A percentile compares a stretch with the other conserved stretches of the same genome.
These are phyloP conservation scores for Ustilago bromivora DNA, from an alignment of 1,284 basidiomycete genomes.

Conservation along the genomic window DNA sequence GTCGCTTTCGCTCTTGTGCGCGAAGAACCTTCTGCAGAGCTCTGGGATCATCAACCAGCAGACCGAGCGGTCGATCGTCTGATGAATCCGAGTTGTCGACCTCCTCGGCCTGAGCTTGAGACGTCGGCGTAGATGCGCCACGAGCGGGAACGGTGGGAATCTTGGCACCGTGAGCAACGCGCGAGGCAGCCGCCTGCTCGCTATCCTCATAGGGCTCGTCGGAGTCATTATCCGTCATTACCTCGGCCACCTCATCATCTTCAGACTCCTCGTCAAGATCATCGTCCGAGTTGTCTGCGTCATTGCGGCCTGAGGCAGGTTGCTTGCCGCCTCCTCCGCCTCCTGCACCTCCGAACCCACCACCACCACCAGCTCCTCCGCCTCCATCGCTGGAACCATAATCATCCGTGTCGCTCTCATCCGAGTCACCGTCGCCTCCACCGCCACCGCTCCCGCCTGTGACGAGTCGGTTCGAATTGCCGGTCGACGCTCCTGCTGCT, in stretches of 20 bases:
- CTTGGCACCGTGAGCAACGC: slow-evolving; percentile 5
- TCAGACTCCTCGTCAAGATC: slow-evolving; percentile 23
- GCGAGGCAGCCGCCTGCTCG: slow-evolving; percentile 11
- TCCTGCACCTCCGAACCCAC: slow-evolving; percentile 35
- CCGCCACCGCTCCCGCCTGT: slow-evolving; percentile 19
- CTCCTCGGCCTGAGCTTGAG: slow-evolving; percentile 6
- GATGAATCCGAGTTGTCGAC: slow-evolving; percentile 49
- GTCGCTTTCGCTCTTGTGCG: slow-evolving; percentile 45
- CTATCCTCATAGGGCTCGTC: slow-evolving; percentile 51
- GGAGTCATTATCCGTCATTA: slow-evolving; percentile 52
- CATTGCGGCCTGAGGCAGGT: slow-evolving; percentile 25
- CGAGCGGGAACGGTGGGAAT: slow-evolving; percentile 23
- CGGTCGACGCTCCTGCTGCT: slow-evolving; percentile 22
- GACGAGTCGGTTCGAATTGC: slow-evolving; percentile 11
- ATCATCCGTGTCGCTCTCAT: slow-evolving; percentile 50
- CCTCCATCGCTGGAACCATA: slow-evolving; percentile 62
- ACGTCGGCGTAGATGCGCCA: slow-evolving; percentile 17
- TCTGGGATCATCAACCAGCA: slow-evolving; percentile 49
- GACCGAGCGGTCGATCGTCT: slow-evolving; percentile 47
- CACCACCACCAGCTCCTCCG: slow-evolving; percentile 32
- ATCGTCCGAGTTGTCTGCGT: slow-evolving; percentile 27
- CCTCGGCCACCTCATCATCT: slow-evolving; percentile 32
- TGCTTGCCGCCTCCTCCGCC: slow-evolving; percentile 37
- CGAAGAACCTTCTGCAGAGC: slow-evolving; percentile 48
- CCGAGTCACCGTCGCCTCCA: slow-evolving; percentile 25